These are phyloP conservation scores for Trichomonas tenax DNA, from an alignment of 208 protist species.

Conservation along the genomic window DNA sequence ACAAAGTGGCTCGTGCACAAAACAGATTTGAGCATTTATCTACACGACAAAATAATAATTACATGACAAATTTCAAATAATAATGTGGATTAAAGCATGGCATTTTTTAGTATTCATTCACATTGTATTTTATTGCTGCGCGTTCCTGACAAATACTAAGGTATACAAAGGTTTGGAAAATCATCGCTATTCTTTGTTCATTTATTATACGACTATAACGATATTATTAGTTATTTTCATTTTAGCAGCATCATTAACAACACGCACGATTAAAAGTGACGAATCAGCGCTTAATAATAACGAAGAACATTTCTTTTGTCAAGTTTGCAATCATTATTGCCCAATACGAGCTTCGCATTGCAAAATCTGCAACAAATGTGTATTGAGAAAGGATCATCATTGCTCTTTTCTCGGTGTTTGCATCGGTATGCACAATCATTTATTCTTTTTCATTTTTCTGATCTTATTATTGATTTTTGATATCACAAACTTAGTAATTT, in stretches of 20 bases:
- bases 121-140: neutral
- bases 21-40: no score
- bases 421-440: conserved; percentile 12
- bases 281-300: no score
- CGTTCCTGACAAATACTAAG: neutral
- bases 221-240: neutral
- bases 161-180: neutral
- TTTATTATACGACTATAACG: neutral
- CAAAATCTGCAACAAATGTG: neutral
- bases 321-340: neutral
- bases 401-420: neutral
- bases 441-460: neutral
- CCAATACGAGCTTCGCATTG: neutral
- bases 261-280: neutral
- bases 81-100: neutral
- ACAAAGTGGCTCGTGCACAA: no score
- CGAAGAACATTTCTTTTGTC: neutral
- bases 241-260: neutral
- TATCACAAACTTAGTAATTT: neutral
- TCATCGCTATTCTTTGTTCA: neutral
- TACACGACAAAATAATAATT: no score
- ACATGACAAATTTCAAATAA: no score
- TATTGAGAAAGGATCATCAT: conserved; percentile 18
- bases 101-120: neutral
- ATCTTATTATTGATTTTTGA: neutral